These are phyloP conservation scores for Penicillium pulvis DNA, from an alignment of 495 filamentous ascomycete species.

Conservation along the genomic window DNA sequence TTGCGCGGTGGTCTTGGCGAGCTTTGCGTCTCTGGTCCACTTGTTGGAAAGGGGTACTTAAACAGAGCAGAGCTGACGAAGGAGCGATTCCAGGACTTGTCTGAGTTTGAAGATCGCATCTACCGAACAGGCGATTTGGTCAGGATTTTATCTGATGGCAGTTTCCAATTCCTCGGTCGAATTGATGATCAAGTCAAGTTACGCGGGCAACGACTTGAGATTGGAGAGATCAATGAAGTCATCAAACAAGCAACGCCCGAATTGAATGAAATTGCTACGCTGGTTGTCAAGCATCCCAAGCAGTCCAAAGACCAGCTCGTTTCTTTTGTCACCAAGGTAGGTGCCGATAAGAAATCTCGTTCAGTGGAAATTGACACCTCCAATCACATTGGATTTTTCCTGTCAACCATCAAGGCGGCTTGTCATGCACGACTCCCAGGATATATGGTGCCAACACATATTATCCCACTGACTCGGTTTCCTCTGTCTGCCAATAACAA, in stretches of 20 bases:
- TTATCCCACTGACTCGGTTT: constrained; percentile 46
- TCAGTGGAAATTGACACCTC: constrained; percentile 19
- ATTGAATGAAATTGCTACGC: constrained; percentile 41
- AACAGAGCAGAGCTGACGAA: constrained; percentile 63
- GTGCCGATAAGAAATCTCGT: constrained; percentile 16
- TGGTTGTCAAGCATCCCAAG: constrained; percentile 46
- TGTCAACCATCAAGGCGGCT: constrained; percentile 33
- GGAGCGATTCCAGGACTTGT: constrained; percentile 41
- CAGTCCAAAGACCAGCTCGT: constrained; percentile 46
- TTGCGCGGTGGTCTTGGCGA: constrained; percentile 82
- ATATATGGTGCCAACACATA: constrained; percentile 58
- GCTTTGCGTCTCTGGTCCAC: constrained; percentile 79
- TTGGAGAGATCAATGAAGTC: constrained; percentile 70
- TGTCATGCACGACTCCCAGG: constrained; percentile 48
- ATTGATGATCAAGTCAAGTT: constrained; percentile 81
- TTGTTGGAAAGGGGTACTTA: constrained; percentile 87
- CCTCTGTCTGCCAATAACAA: constrained; percentile 49
- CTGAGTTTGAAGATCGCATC: constrained; percentile 39
- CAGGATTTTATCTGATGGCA: constrained; percentile 48
- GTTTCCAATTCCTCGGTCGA: constrained; percentile 67
- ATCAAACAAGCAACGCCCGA: constrained; percentile 40
- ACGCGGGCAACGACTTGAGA: constrained; percentile 73
- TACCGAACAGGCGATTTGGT: constrained; percentile 54
- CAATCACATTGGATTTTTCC: constrained; percentile 11
- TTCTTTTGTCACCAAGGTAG: constrained; percentile 34